phyloP scores from a whole-genome alignment of 768 basidiomycete species.

The Termitomyces sp. region DNA sequence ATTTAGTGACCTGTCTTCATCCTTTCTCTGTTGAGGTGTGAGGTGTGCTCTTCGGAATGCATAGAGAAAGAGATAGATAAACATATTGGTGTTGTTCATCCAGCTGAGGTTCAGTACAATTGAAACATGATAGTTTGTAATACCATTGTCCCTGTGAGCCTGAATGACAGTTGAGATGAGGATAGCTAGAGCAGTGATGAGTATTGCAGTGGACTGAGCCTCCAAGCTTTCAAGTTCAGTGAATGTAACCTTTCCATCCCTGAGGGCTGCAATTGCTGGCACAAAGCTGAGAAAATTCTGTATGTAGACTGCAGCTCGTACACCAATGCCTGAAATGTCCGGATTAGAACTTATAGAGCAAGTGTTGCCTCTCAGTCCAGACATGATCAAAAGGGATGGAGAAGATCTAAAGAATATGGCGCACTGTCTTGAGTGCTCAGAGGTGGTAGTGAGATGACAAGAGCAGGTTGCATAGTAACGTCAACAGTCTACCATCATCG shows the following conservation, averaged over 20 bases:
- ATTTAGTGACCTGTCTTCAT: neutral
- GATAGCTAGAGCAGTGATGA: constrained; percentile 15
- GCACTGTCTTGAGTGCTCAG: neutral
- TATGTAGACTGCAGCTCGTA: constrained; percentile 14
- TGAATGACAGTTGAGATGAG: constrained; percentile 20
- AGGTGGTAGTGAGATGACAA: neutral
- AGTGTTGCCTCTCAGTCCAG: neutral
- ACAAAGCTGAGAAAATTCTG: constrained; percentile 20
- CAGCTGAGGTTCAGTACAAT: constrained; percentile 7
- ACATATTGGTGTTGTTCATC: constrained; percentile 3
- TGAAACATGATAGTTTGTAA: neutral
- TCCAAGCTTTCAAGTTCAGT: constrained; percentile 15
- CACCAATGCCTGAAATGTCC: constrained; percentile 5
- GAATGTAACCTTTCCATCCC: constrained; percentile 13
- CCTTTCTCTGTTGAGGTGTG: neutral
- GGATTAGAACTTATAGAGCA: neutral
- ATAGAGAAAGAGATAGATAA: neutral
- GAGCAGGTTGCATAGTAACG: neutral
- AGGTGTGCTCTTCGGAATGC: neutral
- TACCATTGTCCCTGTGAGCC: constrained; percentile 6
- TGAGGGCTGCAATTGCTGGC: constrained; percentile 13
- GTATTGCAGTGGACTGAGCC: neutral
- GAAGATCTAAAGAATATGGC: neutral
- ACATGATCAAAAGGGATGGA: neutral
- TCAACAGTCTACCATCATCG: neutral